phyloP scores from a whole-genome alignment of 2,329 filamentous ascomycete genomes.

The Botrytis porri region DNA sequence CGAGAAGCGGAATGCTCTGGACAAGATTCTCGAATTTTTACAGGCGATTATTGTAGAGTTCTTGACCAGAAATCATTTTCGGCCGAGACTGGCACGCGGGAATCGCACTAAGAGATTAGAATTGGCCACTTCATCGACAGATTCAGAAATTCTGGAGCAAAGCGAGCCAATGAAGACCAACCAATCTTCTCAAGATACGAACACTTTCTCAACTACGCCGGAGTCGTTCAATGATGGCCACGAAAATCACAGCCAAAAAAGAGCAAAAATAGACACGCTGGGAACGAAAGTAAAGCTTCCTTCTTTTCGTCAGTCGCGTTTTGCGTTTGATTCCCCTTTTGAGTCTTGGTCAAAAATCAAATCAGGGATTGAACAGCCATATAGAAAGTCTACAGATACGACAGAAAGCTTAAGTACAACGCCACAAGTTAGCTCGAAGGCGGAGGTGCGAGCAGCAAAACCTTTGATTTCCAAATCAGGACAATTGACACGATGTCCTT shows the following conservation, averaged over 20 bases:
- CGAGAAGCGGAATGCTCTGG: constrained; percentile 43
- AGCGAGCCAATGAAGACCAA: not conserved
- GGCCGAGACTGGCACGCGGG: constrained; percentile 24
- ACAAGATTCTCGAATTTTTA: constrained; percentile 62
- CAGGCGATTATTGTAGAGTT: constrained; percentile 70
- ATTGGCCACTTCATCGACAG: not conserved
- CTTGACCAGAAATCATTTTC: constrained; percentile 67
- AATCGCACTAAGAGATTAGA: not conserved
- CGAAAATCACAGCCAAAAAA: not conserved
- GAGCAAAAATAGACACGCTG: constrained; percentile 20
- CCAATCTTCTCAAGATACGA: not conserved
- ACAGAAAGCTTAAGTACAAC: not conserved
- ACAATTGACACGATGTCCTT: constrained; percentile 46
- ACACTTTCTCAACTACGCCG: not conserved
- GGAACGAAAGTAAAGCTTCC: constrained; percentile 32
- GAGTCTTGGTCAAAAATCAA: constrained; percentile 42
- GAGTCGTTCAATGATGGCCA: not conserved
- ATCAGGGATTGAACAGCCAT: constrained; percentile 29
- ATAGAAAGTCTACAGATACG: not conserved
- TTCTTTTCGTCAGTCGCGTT: constrained; percentile 25
- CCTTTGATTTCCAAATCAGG: constrained; percentile 44
- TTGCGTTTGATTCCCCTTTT: constrained; percentile 37
- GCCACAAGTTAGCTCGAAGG: not conserved
- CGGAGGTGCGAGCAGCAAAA: not conserved
- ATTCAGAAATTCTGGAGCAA: not conserved